Evolutionary conservation across 441 rosid genomes (phyloP).

Genomic region (Jatropha multifida): DNA sequence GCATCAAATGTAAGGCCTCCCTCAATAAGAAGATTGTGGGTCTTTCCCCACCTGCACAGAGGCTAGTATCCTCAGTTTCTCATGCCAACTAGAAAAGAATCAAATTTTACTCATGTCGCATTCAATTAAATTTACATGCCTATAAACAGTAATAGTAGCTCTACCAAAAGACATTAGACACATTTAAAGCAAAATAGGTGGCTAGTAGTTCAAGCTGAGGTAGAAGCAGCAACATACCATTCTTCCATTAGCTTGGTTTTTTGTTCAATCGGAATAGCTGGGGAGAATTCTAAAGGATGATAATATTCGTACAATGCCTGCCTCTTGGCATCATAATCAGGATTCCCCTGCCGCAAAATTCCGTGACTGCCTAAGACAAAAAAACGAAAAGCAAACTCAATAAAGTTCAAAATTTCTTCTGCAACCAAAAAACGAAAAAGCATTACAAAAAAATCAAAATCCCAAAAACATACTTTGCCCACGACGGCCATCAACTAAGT

Average conservation of each 20-base stretch:
- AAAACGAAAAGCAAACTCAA: conserved; percentile 7
- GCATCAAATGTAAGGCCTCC: conserved; percentile 84
- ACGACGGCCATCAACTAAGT: conserved; percentile 53
- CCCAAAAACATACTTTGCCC: conserved; percentile 53
- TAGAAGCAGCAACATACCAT: conserved; percentile 39
- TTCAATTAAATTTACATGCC: too few relatives aligned
- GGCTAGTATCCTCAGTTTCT: conserved; percentile 3
- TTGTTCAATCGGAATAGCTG: conserved; percentile 59
- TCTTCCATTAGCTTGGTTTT: conserved; percentile 94
- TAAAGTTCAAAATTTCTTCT: not conserved
- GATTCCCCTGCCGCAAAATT: conserved; percentile 72
- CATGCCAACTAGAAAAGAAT: not conserved
- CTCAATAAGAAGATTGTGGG: conserved; percentile 77
- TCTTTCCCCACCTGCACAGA: conserved; percentile 73
- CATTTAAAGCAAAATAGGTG: too few relatives aligned
- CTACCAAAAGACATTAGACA: not conserved
- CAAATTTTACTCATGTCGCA: not conserved
- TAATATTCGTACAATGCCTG: conserved; percentile 60
- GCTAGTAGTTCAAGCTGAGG: too few relatives aligned
- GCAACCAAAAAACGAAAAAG: not conserved
- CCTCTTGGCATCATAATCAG: conserved; percentile 68
- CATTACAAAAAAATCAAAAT: not conserved
- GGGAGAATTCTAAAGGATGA: conserved; percentile 79
- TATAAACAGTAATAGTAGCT: not conserved
- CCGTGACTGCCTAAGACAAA: conserved; percentile 58